phyloP scores from a whole-genome alignment of 2,329 filamentous ascomycete species.

The Exophiala calicioides region DNA sequence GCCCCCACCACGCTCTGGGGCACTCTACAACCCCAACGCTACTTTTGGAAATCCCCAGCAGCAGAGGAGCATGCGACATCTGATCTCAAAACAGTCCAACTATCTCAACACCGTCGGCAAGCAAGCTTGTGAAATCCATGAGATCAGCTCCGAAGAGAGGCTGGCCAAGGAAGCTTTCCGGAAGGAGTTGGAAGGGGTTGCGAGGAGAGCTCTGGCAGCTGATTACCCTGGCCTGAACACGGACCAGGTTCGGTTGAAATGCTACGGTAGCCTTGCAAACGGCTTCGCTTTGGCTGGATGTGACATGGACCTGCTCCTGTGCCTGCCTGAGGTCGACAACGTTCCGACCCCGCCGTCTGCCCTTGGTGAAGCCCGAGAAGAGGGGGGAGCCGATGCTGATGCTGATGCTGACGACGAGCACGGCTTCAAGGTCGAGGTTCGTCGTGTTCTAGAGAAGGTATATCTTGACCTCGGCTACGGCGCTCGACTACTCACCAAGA shows the following conservation, averaged over 20 bases:
- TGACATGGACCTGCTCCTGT: constrained; percentile 83
- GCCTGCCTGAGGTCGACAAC: constrained; percentile 64
- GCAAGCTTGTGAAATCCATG: constrained; percentile 16
- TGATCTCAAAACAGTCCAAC: constrained; percentile 28
- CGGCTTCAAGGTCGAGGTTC: constrained; percentile 38
- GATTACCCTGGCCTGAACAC: constrained; percentile 50
- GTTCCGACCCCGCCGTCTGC: background rate
- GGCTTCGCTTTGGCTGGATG: constrained; percentile 86
- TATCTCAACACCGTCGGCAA: constrained; percentile 26
- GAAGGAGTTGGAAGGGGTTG: constrained; percentile 63
- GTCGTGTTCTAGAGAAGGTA: constrained; percentile 72
- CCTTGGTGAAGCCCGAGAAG: no score
- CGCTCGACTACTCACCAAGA: constrained; percentile 73
- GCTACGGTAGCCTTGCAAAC: constrained; percentile 79
- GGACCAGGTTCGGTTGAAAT: constrained; percentile 66
- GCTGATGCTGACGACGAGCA: constrained; percentile 8
- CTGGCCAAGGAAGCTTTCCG: constrained; percentile 72
- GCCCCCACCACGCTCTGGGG: constrained; percentile 9
- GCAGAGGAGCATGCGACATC: constrained; percentile 19
- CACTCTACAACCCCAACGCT: constrained; percentile 22
- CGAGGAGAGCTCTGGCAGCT: constrained; percentile 52
- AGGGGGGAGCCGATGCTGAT: background rate
- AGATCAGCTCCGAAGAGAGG: constrained; percentile 53
- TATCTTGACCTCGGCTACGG: constrained; percentile 72
- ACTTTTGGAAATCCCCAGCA: constrained; percentile 18